phyloP scores from a whole-genome alignment of 352 stramenopile genomes.

The Pythium coloratum region DNA sequence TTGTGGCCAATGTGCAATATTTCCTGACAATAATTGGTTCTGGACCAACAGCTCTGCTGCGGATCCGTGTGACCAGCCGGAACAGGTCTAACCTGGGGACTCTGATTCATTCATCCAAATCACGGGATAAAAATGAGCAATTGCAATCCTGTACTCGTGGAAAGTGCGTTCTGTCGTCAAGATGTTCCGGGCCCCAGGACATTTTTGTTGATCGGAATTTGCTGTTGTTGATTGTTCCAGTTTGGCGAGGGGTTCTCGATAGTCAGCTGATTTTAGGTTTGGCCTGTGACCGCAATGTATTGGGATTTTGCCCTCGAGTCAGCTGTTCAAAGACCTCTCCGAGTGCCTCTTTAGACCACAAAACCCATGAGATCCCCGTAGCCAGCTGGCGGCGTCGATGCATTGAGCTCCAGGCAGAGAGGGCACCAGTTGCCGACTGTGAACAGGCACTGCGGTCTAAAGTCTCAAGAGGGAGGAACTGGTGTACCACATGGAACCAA shows the following conservation, averaged over 20 bases:
- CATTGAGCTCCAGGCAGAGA: neutral
- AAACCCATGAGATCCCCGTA: neutral
- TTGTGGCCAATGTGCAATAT: no score
- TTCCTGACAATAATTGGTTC: no score
- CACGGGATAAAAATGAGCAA: neutral
- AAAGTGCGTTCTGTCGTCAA: neutral
- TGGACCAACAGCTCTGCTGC: neutral
- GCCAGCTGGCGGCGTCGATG: neutral
- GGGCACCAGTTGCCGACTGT: neutral
- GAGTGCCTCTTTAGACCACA: neutral
- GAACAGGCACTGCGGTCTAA: neutral
- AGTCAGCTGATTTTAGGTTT: neutral
- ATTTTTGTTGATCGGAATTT: neutral
- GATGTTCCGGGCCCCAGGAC: neutral
- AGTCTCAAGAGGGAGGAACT: neutral
- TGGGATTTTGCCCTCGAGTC: neutral
- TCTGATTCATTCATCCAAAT: neutral
- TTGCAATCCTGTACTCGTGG: neutral
- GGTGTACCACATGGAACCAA: neutral
- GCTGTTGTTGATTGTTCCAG: neutral
- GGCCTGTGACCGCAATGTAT: neutral
- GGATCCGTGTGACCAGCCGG: neutral
- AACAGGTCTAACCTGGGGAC: neutral
- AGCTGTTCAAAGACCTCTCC: neutral
- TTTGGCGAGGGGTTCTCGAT: neutral